A percentile compares a stretch with the other conserved stretches of the same genome.
These are phyloP conservation scores for Diaporthe caulivora DNA, from an alignment of 2,329 filamentous ascomycete genomes.

Conservation along the genomic window DNA sequence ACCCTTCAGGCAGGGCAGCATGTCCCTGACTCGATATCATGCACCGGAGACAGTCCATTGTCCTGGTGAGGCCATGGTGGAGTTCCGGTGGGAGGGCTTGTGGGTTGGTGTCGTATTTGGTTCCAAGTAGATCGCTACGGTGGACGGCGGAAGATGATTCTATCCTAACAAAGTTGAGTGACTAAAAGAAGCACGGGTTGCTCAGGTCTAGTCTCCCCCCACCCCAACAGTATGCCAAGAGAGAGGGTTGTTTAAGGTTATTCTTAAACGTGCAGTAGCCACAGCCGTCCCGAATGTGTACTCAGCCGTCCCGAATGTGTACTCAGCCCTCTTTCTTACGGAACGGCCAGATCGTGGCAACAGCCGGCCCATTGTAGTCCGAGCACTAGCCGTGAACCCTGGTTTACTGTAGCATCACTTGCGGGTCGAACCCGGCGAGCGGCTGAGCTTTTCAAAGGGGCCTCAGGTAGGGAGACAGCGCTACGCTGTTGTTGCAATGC, in stretches of 20 bases:
- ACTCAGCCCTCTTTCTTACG: background rate
- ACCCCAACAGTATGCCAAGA: background rate
- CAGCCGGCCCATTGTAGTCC: background rate
- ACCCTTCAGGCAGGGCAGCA: background rate
- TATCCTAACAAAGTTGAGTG: background rate
- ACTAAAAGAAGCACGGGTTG: background rate
- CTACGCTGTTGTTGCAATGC: background rate
- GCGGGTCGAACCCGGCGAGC: background rate
- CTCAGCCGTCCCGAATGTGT: slow-evolving; percentile 10
- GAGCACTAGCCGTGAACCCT: background rate
- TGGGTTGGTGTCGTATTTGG: slow-evolving; percentile 3
- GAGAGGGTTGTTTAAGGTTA: slow-evolving; percentile 6
- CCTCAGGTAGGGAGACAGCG: background rate
- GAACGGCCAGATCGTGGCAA: background rate
- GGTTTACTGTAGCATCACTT: background rate
- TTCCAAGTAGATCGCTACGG: background rate
- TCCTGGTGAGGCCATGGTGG: slow-evolving; percentile 6
- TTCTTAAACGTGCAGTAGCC: slow-evolving; percentile 2
- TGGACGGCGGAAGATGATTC: too few relatives aligned
- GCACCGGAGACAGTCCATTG: background rate
- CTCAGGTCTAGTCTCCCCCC: background rate
- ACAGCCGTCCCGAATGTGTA: background rate
- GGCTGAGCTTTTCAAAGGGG: background rate
- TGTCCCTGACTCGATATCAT: slow-evolving; percentile 18
- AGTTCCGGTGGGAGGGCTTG: background rate